A percentile compares a stretch with the other conserved stretches of the same genome.
phyloP scores from a whole-genome alignment of 169 alveolate genomes.

The Babesia ovata region DNA sequence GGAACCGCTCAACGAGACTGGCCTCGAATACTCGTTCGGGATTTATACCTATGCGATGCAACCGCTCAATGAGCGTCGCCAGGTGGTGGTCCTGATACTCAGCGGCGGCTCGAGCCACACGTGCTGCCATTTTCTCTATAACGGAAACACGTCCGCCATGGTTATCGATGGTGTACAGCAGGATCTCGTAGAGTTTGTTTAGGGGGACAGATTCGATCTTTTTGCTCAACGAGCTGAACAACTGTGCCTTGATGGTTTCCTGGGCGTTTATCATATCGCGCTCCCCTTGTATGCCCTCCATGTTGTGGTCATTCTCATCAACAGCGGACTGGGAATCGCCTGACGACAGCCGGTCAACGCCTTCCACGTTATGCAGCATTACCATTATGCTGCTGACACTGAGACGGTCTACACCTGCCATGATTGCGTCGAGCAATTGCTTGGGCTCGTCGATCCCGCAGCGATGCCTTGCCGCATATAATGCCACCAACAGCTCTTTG shows the following conservation, averaged over 20 bases:
- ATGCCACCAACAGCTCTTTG: slow-evolving; percentile 29
- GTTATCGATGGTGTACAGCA: slow-evolving; percentile 17
- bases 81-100: slow-evolving; percentile 3
- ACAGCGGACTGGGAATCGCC: background rate
- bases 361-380: slow-evolving; percentile 4
- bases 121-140: slow-evolving; percentile 5
- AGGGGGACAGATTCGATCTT: slow-evolving; percentile 6
- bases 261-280: too few species aligned
- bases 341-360: background rate
- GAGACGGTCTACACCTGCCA: background rate
- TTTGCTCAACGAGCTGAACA: background rate
- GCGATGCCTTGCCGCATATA: slow-evolving; percentile 21
- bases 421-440: background rate
- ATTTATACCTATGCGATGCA: background rate
- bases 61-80: background rate
- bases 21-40: slow-evolving; percentile 1
- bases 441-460: background rate
- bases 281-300: background rate
- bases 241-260: background rate
- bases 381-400: slow-evolving; percentile 5
- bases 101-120: slow-evolving; percentile 1
- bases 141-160: slow-evolving; percentile 21
- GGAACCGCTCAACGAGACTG: background rate
- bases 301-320: too few species aligned
- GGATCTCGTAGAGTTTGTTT: slow-evolving; percentile 7